Base-by-base conservation (phyloP, 352 stramenopile species). In the Phytophthora idaei region DNA sequence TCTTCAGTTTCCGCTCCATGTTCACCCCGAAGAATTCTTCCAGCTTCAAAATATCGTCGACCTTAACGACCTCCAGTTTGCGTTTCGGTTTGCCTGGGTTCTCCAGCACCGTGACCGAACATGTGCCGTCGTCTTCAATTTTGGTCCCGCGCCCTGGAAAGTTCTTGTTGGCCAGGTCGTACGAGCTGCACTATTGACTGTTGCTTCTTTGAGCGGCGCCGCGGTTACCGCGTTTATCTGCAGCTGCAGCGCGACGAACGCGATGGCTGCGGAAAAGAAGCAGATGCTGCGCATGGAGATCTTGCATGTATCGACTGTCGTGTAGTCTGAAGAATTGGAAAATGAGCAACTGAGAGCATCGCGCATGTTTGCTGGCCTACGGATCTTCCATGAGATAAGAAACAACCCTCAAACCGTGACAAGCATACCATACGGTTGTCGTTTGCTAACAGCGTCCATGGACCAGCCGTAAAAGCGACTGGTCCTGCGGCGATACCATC, bases 1-100 rank as follows among this genome's bases (percentile, higher is more conserved):
- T 70, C 25, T 61, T 61, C 5, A 77, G 14, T 7, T 57, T 69
- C 14, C 10, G 50, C 27, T 73, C 64, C 36, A 73, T 51, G 11
- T 21, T 14, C 1, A n/a, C 48, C 1, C 44, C 36, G 21, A 73
- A 69, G 12, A 49, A 54, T 0, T 44, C 5, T 21, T 69, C 52
- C 2, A 73, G 46, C 5, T 53, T 52, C n/a, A 52, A n/a, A 31
- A 69, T 63, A 11, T 59, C 59, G 5, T 52, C 32, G 39, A 31
- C 37, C 0, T 45, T 14, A 21, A 15, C 12, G 15, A 1, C 28
- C 28, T 71, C 56, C 3, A 71, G 45, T 31, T 50, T 51, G 27
- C 53, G 53, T 5, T 53, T 21, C 17, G 63, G n/a, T 11, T 7
- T 17, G 3, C 5, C 17, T 42, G 32, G 5, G 9, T 42, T 42